phyloP scores from a whole-genome alignment of 2,329 filamentous ascomycete genomes.

The Alternaria viburni region DNA sequence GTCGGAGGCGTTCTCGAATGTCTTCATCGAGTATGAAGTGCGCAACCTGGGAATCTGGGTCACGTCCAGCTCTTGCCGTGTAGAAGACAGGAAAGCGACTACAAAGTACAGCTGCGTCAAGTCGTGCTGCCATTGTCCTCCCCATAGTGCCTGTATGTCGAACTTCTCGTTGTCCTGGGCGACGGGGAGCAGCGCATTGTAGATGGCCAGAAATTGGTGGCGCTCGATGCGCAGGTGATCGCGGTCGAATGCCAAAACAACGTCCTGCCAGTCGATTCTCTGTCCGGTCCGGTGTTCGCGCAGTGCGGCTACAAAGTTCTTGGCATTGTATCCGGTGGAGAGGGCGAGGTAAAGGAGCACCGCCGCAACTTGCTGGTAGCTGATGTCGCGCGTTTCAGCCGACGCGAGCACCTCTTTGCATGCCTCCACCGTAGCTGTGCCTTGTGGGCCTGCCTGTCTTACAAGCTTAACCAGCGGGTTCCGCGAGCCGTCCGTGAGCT shows the following conservation, averaged over 20 bases:
- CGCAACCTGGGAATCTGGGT: conserved; percentile 83
- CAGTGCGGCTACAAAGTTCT: conserved; percentile 68
- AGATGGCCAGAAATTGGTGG: conserved; percentile 80
- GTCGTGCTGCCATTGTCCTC: conserved; percentile 82
- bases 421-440: conserved; percentile 77
- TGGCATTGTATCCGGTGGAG: conserved; percentile 69
- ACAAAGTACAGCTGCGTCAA: conserved; percentile 95
- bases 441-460: conserved; percentile 74
- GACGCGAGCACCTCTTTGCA: conserved; percentile 65
- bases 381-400: conserved; percentile 68
- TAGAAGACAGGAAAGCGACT: conserved; percentile 80
- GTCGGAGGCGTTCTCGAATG: conserved; percentile 67
- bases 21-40: conserved; percentile 72
- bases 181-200: conserved; percentile 76
- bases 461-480: conserved; percentile 69
- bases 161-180: conserved; percentile 69
- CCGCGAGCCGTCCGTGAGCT: conserved; percentile 66
- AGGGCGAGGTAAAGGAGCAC: conserved; percentile 75
- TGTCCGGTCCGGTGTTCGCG: conserved; percentile 62
- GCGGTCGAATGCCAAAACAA: conserved; percentile 82
- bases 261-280: conserved; percentile 69
- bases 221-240: conserved; percentile 76
- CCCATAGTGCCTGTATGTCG: conserved; percentile 90
- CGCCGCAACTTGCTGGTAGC: conserved; percentile 80
- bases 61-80: conserved; percentile 78